These are phyloP conservation scores for Diospyros kaki DNA, from an alignment of 148 eudicot species.

Conservation along the genomic window DNA sequence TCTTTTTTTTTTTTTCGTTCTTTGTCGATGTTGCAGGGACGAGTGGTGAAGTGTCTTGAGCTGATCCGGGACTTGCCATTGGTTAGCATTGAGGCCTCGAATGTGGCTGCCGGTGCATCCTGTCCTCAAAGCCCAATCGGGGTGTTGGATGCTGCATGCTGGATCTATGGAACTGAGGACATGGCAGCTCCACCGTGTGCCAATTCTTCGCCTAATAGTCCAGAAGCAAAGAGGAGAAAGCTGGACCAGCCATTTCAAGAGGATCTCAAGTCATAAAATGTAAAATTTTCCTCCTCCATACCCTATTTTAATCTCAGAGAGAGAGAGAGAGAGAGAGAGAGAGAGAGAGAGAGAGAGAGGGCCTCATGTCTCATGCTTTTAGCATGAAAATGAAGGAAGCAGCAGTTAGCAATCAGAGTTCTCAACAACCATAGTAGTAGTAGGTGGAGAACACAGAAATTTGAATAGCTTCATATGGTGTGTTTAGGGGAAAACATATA, in stretches of 20 bases:
- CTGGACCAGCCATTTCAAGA: slow-evolving; percentile 9
- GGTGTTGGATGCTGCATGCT: slow-evolving; percentile 20
- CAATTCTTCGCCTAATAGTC: slow-evolving; percentile 11
- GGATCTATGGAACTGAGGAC: slow-evolving; percentile 12
- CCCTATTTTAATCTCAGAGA: background rate
- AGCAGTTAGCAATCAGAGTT: slow-evolving; percentile 15
- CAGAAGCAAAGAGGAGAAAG: slow-evolving; percentile 13
- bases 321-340: slow-evolving; percentile 3
- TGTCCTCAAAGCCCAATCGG: slow-evolving; percentile 17
- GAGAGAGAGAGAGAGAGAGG: slow-evolving; percentile 4
- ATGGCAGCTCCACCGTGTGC: slow-evolving; percentile 7
- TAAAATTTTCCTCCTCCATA: slow-evolving; percentile 15
- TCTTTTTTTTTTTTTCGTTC: no score
- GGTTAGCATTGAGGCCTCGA: slow-evolving; percentile 11
- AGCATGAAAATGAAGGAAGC: slow-evolving; percentile 12
- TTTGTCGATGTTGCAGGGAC: slow-evolving; percentile 38
- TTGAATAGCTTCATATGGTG: slow-evolving; percentile 2
- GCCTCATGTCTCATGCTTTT: slow-evolving; percentile 7
- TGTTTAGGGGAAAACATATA: background rate
- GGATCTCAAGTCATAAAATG: slow-evolving; percentile 22
- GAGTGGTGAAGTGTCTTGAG: slow-evolving; percentile 50
- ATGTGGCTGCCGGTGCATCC: slow-evolving; percentile 5
- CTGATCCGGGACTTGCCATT: slow-evolving; percentile 40
- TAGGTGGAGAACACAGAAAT: slow-evolving; percentile 1
- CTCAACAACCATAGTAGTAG: slow-evolving; percentile 7